Evolutionary conservation across 179 eudicot species (phyloP), one percentile per base, ranked within the genome.

Genomic region (Heliamphora pulchella): DNA sequence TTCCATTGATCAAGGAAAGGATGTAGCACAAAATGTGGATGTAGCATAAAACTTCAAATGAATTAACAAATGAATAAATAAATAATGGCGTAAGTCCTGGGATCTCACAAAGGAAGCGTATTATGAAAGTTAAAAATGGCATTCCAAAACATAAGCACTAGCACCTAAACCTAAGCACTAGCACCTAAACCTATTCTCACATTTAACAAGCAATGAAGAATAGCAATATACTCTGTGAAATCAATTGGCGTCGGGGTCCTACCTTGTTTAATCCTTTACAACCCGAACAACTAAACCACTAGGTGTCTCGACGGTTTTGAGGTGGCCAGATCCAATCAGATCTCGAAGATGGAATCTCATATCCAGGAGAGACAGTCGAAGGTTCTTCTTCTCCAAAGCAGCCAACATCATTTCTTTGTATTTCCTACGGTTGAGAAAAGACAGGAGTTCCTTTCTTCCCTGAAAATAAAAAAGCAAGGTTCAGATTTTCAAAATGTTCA

Each of bases 261-360:
- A 82, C 82, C 74, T 69, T 57, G 63, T 75, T 80, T 81, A 93
- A 82, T 94, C 94, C 90, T 92, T 96, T 51, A 88, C 86, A 63
- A 90, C 87, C 74, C 89, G 92, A 66, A 94, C 93, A 78, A 92
- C 85, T 80, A 96, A 80, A 78, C 99, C 99, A 75, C 87, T 90
- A 15, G 99, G 92, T 76, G 98, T 87, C 81, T 92, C 89, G 80
- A 81, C 76, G 43, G 96, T 92, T 84, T 86, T 91, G 77, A 94
- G 91, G 87, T 89, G 96, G 55, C 98, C 98, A 18, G 96, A 91
- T 51, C 99, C 98, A 77, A 96, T 88, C 39, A 96, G 86, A 89
- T 94, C 98, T 20, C 98, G 90, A 70, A 94, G 87, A 87, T 96
- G 99, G 89, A 96, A 96, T 86, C 99, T 90, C 88, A 96, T 91